A percentile compares a stretch with the other conserved stretches of the same genome.
These are phyloP conservation scores for Fraxinus angustifolia DNA, from an alignment of 305 asterid genomes.

Conservation along the genomic window DNA sequence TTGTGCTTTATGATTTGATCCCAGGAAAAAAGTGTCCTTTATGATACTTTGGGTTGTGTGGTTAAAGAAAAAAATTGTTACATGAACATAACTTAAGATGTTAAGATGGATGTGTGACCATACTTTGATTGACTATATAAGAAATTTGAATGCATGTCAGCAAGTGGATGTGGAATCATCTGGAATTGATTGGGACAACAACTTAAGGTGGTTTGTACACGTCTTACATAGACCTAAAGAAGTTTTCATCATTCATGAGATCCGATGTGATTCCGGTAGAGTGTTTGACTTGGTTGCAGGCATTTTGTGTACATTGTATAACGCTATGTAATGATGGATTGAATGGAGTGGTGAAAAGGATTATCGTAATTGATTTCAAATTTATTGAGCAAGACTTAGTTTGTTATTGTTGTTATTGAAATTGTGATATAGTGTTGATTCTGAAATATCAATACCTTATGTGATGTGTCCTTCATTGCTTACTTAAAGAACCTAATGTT, in stretches of 20 bases:
- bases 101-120: too few relatives aligned
- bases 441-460: not conserved
- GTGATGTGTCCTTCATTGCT: not conserved
- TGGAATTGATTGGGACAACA: not conserved
- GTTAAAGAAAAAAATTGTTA: too few relatives aligned
- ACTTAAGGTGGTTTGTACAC: not conserved
- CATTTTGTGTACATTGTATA: not conserved
- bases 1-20: too few relatives aligned
- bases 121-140: too few relatives aligned
- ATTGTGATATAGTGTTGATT: not conserved
- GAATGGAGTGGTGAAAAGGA: not conserved
- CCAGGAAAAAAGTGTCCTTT: too few relatives aligned
- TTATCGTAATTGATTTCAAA: not conserved
- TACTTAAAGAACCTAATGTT: not conserved
- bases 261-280: not conserved
- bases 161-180: not conserved
- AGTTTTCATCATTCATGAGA: not conserved
- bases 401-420: not conserved
- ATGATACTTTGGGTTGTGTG: too few relatives aligned
- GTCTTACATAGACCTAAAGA: not conserved
- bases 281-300: not conserved
- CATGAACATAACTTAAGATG: too few relatives aligned
- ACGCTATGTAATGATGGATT: not conserved
- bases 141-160: not conserved
- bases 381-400: not conserved